Evolutionary conservation across 257 asterid genomes (phyloP).

Genomic region (Solanum etuberosum): DNA sequence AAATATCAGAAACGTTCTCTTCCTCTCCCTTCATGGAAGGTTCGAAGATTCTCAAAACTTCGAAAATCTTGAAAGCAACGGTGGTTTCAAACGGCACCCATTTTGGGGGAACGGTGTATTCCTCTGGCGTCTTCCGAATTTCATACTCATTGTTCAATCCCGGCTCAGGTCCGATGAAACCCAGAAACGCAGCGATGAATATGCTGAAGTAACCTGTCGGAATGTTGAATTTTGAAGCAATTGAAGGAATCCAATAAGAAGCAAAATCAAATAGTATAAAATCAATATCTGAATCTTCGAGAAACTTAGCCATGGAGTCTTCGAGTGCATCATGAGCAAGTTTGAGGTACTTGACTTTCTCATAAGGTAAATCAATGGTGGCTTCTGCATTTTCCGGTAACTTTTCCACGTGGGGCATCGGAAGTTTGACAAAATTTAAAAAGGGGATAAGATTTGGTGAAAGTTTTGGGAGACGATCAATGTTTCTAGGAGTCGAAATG

Average conservation of each 20-base stretch:
- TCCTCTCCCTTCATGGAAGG: background rate
- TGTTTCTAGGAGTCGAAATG: constrained; percentile 44
- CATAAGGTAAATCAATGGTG: constrained; percentile 11
- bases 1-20: background rate
- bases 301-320: constrained; percentile 5
- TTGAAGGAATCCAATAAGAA: constrained; percentile 12
- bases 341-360: constrained; percentile 21
- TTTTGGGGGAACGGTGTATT: constrained; percentile 6
- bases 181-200: background rate
- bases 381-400: constrained; percentile 24
- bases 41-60: background rate
- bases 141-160: background rate
- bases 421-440: constrained; percentile 21
- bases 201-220: constrained; percentile 4
- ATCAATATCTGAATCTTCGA: constrained; percentile 11
- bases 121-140: constrained; percentile 5
- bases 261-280: constrained; percentile 18
- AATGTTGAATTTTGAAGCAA: constrained; percentile 6
- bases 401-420: constrained; percentile 13
- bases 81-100: constrained; percentile 23
- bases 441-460: constrained; percentile 16
- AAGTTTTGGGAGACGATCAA: constrained; percentile 44
- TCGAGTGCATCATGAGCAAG: constrained; percentile 16
- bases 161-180: background rate
- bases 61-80: constrained; percentile 10